Conservation (phyloP, 257 asterid species). For the Jaltomata sinuosa region DNA sequence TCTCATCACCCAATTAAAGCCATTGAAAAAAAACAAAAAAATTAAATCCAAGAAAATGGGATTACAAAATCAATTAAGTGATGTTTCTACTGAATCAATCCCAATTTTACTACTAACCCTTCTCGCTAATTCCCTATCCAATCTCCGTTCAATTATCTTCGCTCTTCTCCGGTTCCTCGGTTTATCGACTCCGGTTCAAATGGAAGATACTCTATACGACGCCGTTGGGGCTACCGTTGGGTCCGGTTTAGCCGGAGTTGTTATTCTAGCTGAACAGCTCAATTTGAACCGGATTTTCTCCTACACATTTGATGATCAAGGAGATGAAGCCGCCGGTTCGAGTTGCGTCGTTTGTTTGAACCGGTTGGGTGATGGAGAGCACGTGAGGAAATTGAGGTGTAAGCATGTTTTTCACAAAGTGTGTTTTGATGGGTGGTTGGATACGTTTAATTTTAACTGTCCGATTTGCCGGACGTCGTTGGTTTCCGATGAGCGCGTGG, state of each 20-base stretch:
- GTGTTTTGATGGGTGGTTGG: conserved; percentile 80
- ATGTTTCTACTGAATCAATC: conserved; percentile 57
- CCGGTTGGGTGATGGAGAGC: conserved; percentile 54
- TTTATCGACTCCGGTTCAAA: not conserved
- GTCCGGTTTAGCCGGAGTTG: conserved; percentile 45
- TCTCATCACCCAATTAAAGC: not conserved
- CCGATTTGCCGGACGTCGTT: conserved; percentile 61
- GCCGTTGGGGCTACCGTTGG: conserved; percentile 51
- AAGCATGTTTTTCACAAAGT: conserved; percentile 73
- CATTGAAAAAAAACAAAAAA: not conserved
- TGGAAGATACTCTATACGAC: conserved; percentile 28
- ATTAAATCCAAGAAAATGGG: conserved; percentile 45
- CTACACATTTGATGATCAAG: not conserved
- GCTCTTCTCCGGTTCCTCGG: conserved; percentile 25
- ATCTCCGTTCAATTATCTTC: conserved; percentile 35
- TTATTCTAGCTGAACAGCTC: conserved; percentile 57
- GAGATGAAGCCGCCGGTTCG: conserved; percentile 5
- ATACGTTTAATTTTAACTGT: conserved; percentile 65
- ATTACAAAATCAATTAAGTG: conserved; percentile 52
- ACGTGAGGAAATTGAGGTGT: conserved; percentile 51
- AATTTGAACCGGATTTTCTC: conserved; percentile 47
- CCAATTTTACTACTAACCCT: conserved; percentile 38
- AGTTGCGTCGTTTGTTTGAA: conserved; percentile 69
- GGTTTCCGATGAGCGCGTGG: conserved; percentile 38
- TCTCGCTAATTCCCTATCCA: conserved; percentile 33